Evolutionary conservation across 192 early-diverging fungal genomes (phyloP).

Genomic region (Pecoramyces ruminantium): DNA sequence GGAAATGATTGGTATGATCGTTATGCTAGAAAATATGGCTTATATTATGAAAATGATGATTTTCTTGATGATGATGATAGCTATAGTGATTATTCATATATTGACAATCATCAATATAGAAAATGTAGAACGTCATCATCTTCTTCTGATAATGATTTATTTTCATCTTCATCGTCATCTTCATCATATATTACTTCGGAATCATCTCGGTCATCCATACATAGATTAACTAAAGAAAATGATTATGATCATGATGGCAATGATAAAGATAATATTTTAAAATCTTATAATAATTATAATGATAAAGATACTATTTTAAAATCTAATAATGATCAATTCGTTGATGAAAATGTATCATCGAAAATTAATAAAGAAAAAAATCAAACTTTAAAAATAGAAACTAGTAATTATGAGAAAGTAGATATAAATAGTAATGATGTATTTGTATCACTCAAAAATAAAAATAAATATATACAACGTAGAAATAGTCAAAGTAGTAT

Average conservation of each 20-base stretch:
- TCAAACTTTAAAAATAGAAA: too few relatives aligned
- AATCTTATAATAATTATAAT: not conserved
- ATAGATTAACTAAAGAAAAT: not conserved
- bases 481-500: not conserved
- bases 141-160: not conserved
- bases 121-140: not conserved
- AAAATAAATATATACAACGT: not conserved
- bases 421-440: too few relatives aligned
- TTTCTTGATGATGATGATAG: not conserved
- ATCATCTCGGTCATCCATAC: not conserved
- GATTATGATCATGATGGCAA: not conserved
- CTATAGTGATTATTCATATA: not conserved
- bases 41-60: not conserved
- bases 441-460: too few relatives aligned
- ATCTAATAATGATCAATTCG: too few relatives aligned
- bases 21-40: not conserved
- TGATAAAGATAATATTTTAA: not conserved
- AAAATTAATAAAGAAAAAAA: too few relatives aligned
- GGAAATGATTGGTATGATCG: not conserved
- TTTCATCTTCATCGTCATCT: not conserved
- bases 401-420: too few relatives aligned
- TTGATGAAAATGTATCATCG: too few relatives aligned
- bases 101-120: not conserved
- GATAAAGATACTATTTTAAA: not conserved
- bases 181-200: not conserved